Evolutionary conservation across 345 rosid species (phyloP).

Genomic region (Gossypioides kirkii): DNA sequence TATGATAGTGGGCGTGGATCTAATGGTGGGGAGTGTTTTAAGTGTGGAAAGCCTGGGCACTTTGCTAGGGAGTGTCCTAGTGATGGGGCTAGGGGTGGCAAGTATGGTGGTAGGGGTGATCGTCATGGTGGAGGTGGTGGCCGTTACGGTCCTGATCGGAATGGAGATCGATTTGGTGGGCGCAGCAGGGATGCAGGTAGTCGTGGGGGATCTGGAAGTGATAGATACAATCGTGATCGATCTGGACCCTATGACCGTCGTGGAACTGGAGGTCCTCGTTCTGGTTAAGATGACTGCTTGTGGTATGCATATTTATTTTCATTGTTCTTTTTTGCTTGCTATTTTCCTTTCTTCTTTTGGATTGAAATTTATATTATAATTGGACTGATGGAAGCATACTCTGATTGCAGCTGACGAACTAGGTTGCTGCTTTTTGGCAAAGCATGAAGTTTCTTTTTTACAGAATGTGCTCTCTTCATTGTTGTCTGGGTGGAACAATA

Average conservation of each 20-base stretch:
- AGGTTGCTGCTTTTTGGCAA: constrained; percentile 24
- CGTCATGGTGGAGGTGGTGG: constrained; percentile 36
- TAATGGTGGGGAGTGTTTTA: constrained; percentile 84
- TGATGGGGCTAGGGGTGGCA: constrained; percentile 51
- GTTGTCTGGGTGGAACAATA: constrained; percentile 35
- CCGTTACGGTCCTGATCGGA: constrained; percentile 81
- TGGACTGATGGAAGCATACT: constrained; percentile 8
- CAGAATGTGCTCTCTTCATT: constrained; percentile 24
- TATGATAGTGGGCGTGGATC: constrained; percentile 56
- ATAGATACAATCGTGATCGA: constrained; percentile 74
- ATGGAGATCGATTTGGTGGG: constrained; percentile 70
- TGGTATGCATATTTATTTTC: constrained; percentile 24
- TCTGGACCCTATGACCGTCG: constrained; percentile 84
- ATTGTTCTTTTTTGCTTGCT: not conserved
- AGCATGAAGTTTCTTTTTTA: constrained; percentile 23
- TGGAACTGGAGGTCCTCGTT: constrained; percentile 48
- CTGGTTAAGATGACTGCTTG: constrained; percentile 27
- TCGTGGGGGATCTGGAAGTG: constrained; percentile 71
- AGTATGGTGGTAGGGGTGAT: constrained; percentile 36
- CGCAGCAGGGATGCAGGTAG: constrained; percentile 63
- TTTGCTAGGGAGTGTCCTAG: constrained; percentile 93
- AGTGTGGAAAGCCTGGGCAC: constrained; percentile 95
- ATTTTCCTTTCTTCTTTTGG: not conserved
- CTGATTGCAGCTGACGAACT: constrained; percentile 26
- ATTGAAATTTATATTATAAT: not conserved